These are phyloP conservation scores for Pyronema omphalodes DNA, from an alignment of 495 filamentous ascomycete species.

Conservation along the genomic window DNA sequence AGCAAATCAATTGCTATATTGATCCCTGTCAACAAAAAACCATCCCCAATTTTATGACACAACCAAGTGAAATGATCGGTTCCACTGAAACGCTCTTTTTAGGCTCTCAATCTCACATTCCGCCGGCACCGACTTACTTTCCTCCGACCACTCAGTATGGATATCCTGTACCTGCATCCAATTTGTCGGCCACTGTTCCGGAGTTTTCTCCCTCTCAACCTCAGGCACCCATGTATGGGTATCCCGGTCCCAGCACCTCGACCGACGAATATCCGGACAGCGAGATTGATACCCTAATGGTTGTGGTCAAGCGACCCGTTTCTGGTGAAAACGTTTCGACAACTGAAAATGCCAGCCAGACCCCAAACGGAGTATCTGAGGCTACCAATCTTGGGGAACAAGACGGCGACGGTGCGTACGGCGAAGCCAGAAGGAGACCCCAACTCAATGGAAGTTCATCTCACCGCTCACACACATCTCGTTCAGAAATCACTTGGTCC, in stretches of 20 bases:
- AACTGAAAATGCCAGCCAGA: conserved; percentile 6
- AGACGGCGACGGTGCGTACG: conserved; percentile 1
- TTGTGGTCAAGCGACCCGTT: conserved; percentile 16
- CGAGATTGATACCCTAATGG: conserved; percentile 17
- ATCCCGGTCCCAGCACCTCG: not conserved
- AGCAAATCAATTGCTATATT: conserved; percentile 8
- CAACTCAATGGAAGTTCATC: not conserved
- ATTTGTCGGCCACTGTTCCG: conserved; percentile 52
- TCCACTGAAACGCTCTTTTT: conserved; percentile 19
- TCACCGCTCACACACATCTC: not conserved
- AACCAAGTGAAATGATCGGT: conserved; percentile 19
- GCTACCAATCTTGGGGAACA: not conserved
- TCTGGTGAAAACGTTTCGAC: conserved; percentile 7
- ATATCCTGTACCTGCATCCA: not conserved
- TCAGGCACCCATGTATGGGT: conserved; percentile 19
- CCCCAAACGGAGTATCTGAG: not conserved
- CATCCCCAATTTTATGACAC: conserved; percentile 3
- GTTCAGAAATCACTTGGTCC: not conserved
- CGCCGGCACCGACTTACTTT: not conserved
- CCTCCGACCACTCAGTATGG: not conserved
- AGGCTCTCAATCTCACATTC: not conserved
- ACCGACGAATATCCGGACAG: conserved; percentile 16
- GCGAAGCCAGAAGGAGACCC: not conserved
- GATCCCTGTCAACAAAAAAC: conserved; percentile 7
- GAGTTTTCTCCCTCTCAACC: conserved; percentile 47